Base-by-base conservation (phyloP, 495 filamentous ascomycete species). In the Neurospora tetrasperma region DNA sequence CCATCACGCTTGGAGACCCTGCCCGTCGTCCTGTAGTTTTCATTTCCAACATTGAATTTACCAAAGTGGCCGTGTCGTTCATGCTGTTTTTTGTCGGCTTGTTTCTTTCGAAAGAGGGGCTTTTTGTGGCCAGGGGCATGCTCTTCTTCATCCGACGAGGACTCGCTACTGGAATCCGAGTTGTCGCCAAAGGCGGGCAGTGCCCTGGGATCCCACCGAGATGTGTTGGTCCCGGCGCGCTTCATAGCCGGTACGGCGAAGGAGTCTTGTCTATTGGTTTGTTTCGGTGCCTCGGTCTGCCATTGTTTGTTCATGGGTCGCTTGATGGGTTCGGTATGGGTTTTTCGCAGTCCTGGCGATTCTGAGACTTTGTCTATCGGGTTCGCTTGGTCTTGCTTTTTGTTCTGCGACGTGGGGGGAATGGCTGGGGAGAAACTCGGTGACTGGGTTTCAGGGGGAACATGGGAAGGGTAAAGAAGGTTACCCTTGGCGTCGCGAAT, bases 1-100 rank as follows among this genome's bases (percentile, higher is more conserved):
- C 91, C 92, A 77, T 93, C 92, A n/a, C 79, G 84, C 78, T 88
- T 89, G 0, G 86, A 89, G 14, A 93, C 85, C 66, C 83, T 87
- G n/a, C 91, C 91, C 42, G 85, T 87, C 2, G 89, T 91, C 20
- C 79, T 84, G 80, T 89, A 92, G 39, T 90, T 78, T 2, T 90
- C 84, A 75, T 93, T 89, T n/a, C 80, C 84, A 41, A 93, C 83
- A 54, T 79, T 79, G 76, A 93, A 86, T 23, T 79, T 78, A 31
- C 82, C 75, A 71, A 77, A 86, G 9, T 71, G 76, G 20, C 43
- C 43, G 43, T 46, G 18, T n/a, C 81, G 76, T 54, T 80, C 62
- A 39, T 69, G 71, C 2, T 7, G 59, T 42, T 62, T 75, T 76
- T 18, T 76, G 48, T 23, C 38, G 18, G 20, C 71, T 40, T 18